phyloP scores from a whole-genome alignment of 768 basidiomycete species.

The Trametes elegans region DNA sequence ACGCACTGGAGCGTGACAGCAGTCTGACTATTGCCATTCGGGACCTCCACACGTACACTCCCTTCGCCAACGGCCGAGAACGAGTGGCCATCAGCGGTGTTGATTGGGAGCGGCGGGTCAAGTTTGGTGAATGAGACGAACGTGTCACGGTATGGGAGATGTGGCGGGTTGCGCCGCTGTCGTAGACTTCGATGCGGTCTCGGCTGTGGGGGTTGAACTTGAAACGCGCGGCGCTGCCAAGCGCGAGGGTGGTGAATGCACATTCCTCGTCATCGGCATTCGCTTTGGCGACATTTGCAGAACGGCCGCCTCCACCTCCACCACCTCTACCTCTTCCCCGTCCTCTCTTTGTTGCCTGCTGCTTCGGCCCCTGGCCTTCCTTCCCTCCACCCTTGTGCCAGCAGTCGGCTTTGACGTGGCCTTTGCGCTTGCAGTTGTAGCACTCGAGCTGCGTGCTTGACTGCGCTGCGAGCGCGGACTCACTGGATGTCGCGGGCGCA shows the following conservation, averaged over 20 bases:
- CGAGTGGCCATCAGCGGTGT: constrained; percentile 21
- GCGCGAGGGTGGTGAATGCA: neutral
- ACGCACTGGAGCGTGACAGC: constrained; percentile 15
- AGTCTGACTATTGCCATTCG: constrained; percentile 16
- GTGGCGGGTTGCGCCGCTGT: constrained; percentile 21
- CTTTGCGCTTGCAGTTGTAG: constrained; percentile 3
- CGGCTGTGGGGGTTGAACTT: neutral
- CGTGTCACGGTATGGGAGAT: constrained; percentile 14
- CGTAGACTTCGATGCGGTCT: constrained; percentile 5
- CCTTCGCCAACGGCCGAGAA: constrained; percentile 25
- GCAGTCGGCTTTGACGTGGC: constrained; percentile 2
- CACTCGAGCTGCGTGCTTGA: neutral
- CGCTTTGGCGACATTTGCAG: neutral
- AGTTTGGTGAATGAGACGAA: constrained; percentile 14
- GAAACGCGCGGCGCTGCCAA: neutral
- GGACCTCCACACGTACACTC: constrained; percentile 19
- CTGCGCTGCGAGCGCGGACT: neutral
- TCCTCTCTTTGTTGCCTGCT: neutral
- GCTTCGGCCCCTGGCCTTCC: constrained; percentile 1
- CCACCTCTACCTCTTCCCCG: neutral
- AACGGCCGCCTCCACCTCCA: neutral
- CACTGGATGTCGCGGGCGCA: neutral
- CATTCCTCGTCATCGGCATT: neutral
- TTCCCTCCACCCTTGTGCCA: constrained; percentile 1
- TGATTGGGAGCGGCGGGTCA: constrained; percentile 26